Conservation (phyloP, 1,139 yeast genomes). For the Eremothecium cymbalariae region DNA sequence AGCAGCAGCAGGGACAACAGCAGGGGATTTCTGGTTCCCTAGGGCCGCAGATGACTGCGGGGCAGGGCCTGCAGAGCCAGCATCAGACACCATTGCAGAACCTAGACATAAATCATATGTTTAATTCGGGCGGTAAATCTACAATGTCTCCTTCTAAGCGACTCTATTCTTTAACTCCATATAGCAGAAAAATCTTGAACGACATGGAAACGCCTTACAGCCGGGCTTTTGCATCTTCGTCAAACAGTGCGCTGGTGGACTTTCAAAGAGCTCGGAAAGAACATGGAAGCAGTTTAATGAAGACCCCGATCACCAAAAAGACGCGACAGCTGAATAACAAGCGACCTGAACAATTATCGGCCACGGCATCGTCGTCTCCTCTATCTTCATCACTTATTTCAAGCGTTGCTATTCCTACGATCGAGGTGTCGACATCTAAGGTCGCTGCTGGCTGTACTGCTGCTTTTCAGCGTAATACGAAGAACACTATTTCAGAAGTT, state of each 20-base stretch:
- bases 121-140: conserved; percentile 21
- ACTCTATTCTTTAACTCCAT: conserved; percentile 28
- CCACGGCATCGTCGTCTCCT: not conserved
- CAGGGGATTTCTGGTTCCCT: too few relatives aligned
- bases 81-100: conserved; percentile 25
- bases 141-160: conserved; percentile 26
- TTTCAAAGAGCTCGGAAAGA: conserved; percentile 30
- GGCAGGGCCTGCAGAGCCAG: conserved; percentile 1
- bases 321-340: conserved; percentile 4
- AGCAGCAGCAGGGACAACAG: too few relatives aligned
- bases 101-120: conserved; percentile 29
- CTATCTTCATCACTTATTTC: conserved; percentile 2
- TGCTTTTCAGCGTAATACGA: not conserved
- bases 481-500: too few relatives aligned
- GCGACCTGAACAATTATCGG: conserved; percentile 6
- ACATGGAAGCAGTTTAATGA: conserved; percentile 4
- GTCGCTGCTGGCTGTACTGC: conserved; percentile 4
- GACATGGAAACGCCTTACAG: conserved; percentile 28
- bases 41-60: conserved; percentile 4
- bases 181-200: conserved; percentile 25
- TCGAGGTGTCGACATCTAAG: not conserved
- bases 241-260: conserved; percentile 31
- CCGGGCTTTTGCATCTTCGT: conserved; percentile 13
- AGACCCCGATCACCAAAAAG: conserved; percentile 7
- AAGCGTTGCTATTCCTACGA: conserved; percentile 1